A percentile compares a stretch with the other conserved stretches of the same genome.
Conservation (phyloP, 2,329 filamentous ascomycete genomes). For the Aspergillus ibericus region DNA sequence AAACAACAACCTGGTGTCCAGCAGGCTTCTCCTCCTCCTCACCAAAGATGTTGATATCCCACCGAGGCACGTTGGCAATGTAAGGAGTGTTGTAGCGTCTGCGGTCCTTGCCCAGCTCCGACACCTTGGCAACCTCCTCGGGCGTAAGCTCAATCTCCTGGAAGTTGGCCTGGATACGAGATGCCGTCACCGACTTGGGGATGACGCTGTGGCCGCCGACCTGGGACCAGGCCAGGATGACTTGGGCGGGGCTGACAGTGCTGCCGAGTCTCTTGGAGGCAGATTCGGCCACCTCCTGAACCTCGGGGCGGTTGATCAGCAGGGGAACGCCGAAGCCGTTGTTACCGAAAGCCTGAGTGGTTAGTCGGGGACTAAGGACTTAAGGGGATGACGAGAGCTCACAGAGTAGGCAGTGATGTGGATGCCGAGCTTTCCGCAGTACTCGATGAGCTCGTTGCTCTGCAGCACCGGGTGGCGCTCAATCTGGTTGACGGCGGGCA, state of each 20-base stretch:
- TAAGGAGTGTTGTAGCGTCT: constrained; percentile 41
- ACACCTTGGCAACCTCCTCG: constrained; percentile 40
- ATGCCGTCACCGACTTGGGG: constrained; percentile 45
- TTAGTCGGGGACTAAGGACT: not conserved
- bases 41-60: constrained; percentile 59
- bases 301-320: constrained; percentile 61
- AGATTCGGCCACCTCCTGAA: constrained; percentile 65
- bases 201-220: constrained; percentile 43
- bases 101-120: constrained; percentile 33
- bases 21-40: constrained; percentile 56
- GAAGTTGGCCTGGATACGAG: constrained; percentile 46
- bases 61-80: constrained; percentile 49
- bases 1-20: constrained; percentile 49
- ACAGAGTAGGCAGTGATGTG: constrained; percentile 64
- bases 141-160: constrained; percentile 42
- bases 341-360: constrained; percentile 54
- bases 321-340: constrained; percentile 62
- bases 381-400: constrained; percentile 4
- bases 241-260: constrained; percentile 38
- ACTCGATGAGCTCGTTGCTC: constrained; percentile 58
- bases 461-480: constrained; percentile 70
- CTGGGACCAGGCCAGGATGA: constrained; percentile 44
- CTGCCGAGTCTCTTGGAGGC: constrained; percentile 36
- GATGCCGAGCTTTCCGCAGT: constrained; percentile 59
- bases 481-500: constrained; percentile 67